These are phyloP conservation scores for Firmiana major DNA, from an alignment of 345 rosid species.

Conservation along the genomic window DNA sequence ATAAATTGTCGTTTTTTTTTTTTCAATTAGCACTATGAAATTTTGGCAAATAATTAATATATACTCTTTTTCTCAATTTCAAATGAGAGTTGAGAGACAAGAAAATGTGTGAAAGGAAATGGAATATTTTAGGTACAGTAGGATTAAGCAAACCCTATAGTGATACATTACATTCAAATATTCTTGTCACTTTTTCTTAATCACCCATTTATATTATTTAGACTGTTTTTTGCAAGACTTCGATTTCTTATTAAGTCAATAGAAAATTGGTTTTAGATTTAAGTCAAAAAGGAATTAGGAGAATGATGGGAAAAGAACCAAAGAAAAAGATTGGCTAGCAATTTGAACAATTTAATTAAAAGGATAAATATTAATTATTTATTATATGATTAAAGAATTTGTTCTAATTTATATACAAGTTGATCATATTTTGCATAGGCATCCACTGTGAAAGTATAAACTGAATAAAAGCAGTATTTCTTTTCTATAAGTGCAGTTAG, in stretches of 20 bases:
- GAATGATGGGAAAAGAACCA: conserved; percentile 1
- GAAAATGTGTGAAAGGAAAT: neutral
- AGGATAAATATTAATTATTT: neutral
- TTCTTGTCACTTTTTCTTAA: neutral
- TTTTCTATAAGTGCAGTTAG: neutral
- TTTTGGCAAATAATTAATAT: neutral
- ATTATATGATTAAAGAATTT: neutral
- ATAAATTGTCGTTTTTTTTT: neutral
- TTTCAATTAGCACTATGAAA: no score
- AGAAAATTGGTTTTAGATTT: neutral
- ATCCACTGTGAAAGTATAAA: neutral
- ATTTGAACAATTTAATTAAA: conserved; percentile 5
- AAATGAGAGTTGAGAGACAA: neutral
- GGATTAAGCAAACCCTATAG: neutral
- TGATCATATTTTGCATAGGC: neutral
- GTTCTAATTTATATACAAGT: neutral
- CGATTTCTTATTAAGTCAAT: conserved; percentile 8
- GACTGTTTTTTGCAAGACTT: neutral
- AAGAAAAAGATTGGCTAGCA: neutral
- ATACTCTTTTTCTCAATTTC: neutral
- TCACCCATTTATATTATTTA: neutral
- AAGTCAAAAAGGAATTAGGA: neutral
- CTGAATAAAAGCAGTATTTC: neutral
- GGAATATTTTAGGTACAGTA: neutral
- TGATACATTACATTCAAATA: neutral